Evolutionary conservation across 1,139 yeast species (phyloP), one percentile per base, ranked within the genome.

Genomic region (Protomyces inundatus): DNA sequence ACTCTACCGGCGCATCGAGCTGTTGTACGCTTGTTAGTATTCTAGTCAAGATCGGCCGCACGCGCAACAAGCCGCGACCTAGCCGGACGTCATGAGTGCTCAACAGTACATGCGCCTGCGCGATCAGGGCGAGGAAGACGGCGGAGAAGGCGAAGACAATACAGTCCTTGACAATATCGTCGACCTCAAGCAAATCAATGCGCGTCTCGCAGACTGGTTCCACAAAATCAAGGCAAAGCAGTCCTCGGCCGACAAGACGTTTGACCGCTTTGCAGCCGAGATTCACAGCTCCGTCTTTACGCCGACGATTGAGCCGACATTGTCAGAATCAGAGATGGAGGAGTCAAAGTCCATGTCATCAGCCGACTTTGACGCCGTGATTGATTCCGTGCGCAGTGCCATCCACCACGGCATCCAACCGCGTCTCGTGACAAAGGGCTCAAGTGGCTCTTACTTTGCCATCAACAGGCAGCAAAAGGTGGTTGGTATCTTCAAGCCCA

Each of bases 401-500:
- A 80, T 82, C n/a, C 77, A 76, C 40, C 65, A 61, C 6, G 77
- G 76, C 3, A 70, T 76, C 9, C 74, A 74, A 32, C 89, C 91
- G 0, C 72, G 75, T 59, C 74, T 88, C 65, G 86, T 86, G 4
- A 72, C 84, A 7, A 80, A 83, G 33, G 93, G 93, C 0, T 84
- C 89, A 3, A 84, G 89, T 0, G 91, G 93, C 0, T 83, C 88
- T 64, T 87, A 87, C 70, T 87, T 86, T 71, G 77, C 86, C 2
- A 79, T 77, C 64, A 76, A 78, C 60, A 67, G 75, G 1, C 63
- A 70, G 1, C 73, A 74, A 37, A 71, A 73, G 52, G 72, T 75
- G 6, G 80, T 80, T 4, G 91, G 86, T 0, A 85, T 87, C 2
- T 87, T 87, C 77, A 87, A 87, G 71, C 93, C 93, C 5, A 86